phyloP scores from a whole-genome alignment of 768 basidiomycete species.

The Leucocoprinus leucothites region DNA sequence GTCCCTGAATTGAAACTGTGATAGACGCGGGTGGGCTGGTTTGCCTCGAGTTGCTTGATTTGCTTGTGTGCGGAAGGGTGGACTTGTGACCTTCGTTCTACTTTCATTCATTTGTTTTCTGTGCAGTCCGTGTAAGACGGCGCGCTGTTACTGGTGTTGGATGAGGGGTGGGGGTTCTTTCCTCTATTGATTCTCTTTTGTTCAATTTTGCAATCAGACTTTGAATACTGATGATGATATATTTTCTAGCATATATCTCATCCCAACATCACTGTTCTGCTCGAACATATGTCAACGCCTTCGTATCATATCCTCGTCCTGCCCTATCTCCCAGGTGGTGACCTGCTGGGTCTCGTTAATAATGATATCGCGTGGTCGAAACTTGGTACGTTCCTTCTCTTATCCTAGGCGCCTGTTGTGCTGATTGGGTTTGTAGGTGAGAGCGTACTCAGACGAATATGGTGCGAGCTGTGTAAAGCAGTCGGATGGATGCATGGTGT shows the following conservation, averaged over 20 bases:
- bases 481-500: slow-evolving; percentile 88
- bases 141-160: no score
- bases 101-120: no score
- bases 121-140: no score
- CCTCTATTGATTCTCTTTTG: no score
- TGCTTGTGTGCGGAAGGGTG: no score
- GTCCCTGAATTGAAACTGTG: no score
- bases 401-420: slow-evolving; percentile 5
- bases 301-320: slow-evolving; percentile 78
- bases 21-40: no score
- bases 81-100: no score
- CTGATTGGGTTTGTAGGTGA: slow-evolving; percentile 29
- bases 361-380: slow-evolving; percentile 43
- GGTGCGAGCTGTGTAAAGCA: slow-evolving; percentile 71
- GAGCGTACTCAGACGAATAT: slow-evolving; percentile 62
- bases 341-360: slow-evolving; percentile 76
- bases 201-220: no score
- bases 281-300: slow-evolving; percentile 67
- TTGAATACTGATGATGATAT: no score
- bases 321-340: slow-evolving; percentile 74
- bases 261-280: slow-evolving; percentile 71
- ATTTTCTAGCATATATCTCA: slow-evolving; percentile 86
- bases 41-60: no score
- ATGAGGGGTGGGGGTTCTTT: no score
- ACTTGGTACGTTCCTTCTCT: slow-evolving; percentile 25